These are phyloP conservation scores for Plasmopara viticola DNA, from an alignment of 352 stramenopile species.

Conservation along the genomic window DNA sequence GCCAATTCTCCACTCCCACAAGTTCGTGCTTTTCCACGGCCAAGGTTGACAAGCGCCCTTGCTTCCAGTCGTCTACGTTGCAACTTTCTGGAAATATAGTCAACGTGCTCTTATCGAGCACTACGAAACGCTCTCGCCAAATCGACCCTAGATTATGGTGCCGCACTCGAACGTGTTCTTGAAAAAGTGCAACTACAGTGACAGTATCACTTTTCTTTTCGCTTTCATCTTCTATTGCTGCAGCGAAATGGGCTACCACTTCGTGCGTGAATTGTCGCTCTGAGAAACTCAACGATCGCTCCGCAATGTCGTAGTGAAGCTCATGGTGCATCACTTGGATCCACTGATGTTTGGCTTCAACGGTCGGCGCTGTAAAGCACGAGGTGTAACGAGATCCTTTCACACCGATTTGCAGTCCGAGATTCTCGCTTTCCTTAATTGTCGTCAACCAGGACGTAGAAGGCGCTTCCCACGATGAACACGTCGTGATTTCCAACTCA, in stretches of 20 bases:
- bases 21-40: slow-evolving; percentile 52
- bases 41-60: slow-evolving; percentile 1
- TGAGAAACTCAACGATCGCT: slow-evolving; percentile 52
- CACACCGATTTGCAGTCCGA: slow-evolving; percentile 36
- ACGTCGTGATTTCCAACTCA: slow-evolving; percentile 33
- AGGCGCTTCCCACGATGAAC: slow-evolving; percentile 41
- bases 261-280: slow-evolving; percentile 47
- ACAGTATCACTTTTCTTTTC: neutral
- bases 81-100: slow-evolving; percentile 30
- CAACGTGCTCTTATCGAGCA: slow-evolving; percentile 31
- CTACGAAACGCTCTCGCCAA: slow-evolving; percentile 45
- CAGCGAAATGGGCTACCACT: slow-evolving; percentile 32
- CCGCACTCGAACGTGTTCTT: slow-evolving; percentile 40
- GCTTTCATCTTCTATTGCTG: neutral
- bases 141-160: slow-evolving; percentile 44
- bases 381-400: slow-evolving; percentile 11
- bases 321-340: slow-evolving; percentile 50
- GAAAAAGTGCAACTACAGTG: neutral
- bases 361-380: slow-evolving; percentile 38
- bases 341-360: slow-evolving; percentile 39
- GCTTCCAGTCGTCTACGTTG: slow-evolving; percentile 19
- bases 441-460: slow-evolving; percentile 14
- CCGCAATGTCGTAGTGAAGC: slow-evolving; percentile 48
- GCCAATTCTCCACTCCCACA: slow-evolving; percentile 44
- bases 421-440: slow-evolving; percentile 24